Percentiles rank a stretch among this genome's conserved stretches.
These are phyloP conservation scores for Alternaria hordeiaustralica DNA, from an alignment of 2,329 filamentous ascomycete species.

Conservation along the genomic window DNA sequence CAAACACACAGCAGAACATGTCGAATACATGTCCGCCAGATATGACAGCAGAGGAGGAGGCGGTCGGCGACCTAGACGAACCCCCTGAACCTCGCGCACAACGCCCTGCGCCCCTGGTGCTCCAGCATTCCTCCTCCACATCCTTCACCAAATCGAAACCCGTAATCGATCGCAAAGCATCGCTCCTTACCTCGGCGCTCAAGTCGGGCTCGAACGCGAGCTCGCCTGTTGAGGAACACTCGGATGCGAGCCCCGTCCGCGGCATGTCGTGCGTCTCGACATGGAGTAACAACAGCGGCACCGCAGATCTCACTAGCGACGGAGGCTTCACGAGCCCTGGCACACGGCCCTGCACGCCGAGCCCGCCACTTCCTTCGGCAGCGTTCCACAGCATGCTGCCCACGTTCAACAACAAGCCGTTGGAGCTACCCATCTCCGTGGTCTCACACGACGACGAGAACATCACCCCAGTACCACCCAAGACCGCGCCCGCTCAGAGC, in stretches of 20 bases:
- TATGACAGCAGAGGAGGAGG: slow-evolving; percentile 63
- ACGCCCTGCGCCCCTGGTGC: slow-evolving; percentile 49
- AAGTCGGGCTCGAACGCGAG: slow-evolving; percentile 55
- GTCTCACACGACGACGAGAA: slow-evolving; percentile 47
- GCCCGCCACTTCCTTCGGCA: slow-evolving; percentile 76
- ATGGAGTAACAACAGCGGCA: slow-evolving; percentile 81
- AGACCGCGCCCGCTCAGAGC: slow-evolving; percentile 22
- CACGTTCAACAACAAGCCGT: slow-evolving; percentile 47
- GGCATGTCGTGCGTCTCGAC: slow-evolving; percentile 66
- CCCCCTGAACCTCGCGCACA: slow-evolving; percentile 74
- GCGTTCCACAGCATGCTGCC: slow-evolving; percentile 49
- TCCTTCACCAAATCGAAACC: slow-evolving; percentile 59
- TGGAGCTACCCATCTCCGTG: slow-evolving; percentile 48
- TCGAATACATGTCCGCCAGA: slow-evolving; percentile 33
- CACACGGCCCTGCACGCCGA: slow-evolving; percentile 82
- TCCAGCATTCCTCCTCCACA: slow-evolving; percentile 47
- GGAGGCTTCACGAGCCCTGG: slow-evolving; percentile 86
- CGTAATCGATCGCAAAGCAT: slow-evolving; percentile 68
- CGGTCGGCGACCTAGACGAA: slow-evolving; percentile 81
- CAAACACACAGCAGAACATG: slow-evolving; percentile 31
- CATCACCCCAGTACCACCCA: slow-evolving; percentile 36
- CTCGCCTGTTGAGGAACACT: slow-evolving; percentile 52
- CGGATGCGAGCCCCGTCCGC: slow-evolving; percentile 46
- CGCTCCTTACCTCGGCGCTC: slow-evolving; percentile 85
- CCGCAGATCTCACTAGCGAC: slow-evolving; percentile 92